These are phyloP conservation scores for Phalaenopsis equestris DNA, from an alignment of 106 monocot genomes.

Conservation along the genomic window DNA sequence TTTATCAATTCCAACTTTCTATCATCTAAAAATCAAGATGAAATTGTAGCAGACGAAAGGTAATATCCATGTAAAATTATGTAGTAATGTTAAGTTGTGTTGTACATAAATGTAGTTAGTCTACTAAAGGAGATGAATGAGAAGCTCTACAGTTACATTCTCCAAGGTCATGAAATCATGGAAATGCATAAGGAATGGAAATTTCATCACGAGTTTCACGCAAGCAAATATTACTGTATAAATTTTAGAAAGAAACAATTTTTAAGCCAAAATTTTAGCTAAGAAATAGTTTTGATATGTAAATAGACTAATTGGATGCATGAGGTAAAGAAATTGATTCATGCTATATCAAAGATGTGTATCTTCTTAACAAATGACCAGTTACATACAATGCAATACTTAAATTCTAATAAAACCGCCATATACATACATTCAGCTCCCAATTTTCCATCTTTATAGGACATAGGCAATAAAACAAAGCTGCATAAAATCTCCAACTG, in stretches of 20 bases:
- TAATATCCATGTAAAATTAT: neutral
- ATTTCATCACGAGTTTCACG: neutral
- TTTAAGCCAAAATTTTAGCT: neutral
- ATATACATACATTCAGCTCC: neutral
- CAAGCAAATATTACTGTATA: neutral
- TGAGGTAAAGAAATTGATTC: neutral
- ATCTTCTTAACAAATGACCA: neutral
- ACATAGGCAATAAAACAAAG: too few species aligned
- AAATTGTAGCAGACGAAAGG: neutral
- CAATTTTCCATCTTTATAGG: slow-evolving; percentile 1
- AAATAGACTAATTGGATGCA: neutral
- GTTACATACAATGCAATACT: neutral
- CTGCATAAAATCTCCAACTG: neutral
- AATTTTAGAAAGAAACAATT: neutral
- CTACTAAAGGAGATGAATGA: neutral
- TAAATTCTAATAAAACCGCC: neutral
- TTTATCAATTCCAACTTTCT: neutral
- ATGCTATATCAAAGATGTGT: slow-evolving; percentile 1
- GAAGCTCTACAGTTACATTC: neutral
- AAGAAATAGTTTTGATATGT: neutral
- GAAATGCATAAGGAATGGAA: neutral
- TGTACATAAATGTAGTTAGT: neutral
- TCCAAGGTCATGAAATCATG: neutral
- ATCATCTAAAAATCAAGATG: neutral
- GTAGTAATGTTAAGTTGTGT: neutral